Percentiles rank a stretch among this genome's conserved stretches.
Conservation (phyloP, 2,329 filamentous ascomycete genomes). For the Hypoxylon sp. region DNA sequence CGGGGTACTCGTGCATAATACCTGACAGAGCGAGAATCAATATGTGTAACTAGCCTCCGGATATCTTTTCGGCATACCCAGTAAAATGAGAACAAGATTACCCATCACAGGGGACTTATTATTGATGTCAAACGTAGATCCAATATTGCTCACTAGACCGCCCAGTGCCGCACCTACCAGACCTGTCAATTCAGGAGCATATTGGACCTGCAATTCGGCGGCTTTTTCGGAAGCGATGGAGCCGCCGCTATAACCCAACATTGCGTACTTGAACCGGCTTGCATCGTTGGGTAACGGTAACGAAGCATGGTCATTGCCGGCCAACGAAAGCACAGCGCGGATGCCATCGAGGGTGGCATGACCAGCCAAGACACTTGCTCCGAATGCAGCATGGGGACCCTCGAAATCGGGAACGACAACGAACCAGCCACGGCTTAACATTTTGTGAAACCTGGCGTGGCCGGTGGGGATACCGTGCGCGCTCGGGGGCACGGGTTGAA, state of each 20-base stretch:
- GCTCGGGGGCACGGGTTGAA: conserved; percentile 27
- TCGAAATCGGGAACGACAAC: conserved; percentile 65
- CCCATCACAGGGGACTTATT: conserved; percentile 54
- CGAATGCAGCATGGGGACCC: conserved; percentile 56
- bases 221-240: conserved; percentile 68
- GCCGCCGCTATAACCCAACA: conserved; percentile 71
- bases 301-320: conserved; percentile 39
- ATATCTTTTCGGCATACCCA: conserved; percentile 43
- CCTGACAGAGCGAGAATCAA: neutral
- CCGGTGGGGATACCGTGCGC: conserved; percentile 31
- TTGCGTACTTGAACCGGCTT: conserved; percentile 48
- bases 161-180: conserved; percentile 66
- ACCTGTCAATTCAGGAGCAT: conserved; percentile 64
- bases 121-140: conserved; percentile 49
- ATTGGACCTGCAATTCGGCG: conserved; percentile 64
- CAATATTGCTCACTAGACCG: conserved; percentile 54
- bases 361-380: conserved; percentile 30
- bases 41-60: neutral
- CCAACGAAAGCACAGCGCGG: conserved; percentile 37
- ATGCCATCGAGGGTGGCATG: conserved; percentile 42
- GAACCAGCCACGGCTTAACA: conserved; percentile 62
- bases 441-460: conserved; percentile 51
- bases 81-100: conserved; percentile 53
- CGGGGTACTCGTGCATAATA: conserved; percentile 52
- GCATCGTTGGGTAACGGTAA: conserved; percentile 16